These are phyloP conservation scores for Hevea brasiliensis DNA, from an alignment of 345 rosid species.

Conservation along the genomic window DNA sequence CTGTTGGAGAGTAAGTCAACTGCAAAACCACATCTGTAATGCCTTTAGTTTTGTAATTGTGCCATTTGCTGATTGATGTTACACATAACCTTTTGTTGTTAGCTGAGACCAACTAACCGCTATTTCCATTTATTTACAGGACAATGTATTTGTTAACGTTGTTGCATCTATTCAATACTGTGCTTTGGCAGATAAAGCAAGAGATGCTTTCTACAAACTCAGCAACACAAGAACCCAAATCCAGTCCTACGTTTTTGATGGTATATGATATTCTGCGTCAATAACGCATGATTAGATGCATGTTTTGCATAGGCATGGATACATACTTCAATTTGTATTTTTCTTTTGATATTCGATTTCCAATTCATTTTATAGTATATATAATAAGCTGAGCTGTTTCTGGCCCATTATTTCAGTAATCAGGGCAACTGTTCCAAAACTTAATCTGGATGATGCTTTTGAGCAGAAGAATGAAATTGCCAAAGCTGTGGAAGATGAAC, in stretches of 20 bases:
- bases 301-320: neutral
- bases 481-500: conserved; percentile 22
- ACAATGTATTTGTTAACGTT: conserved; percentile 24
- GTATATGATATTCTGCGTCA: neutral
- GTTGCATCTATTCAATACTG: conserved; percentile 25
- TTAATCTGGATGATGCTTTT: conserved; percentile 19
- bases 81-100: neutral
- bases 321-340: too few species aligned
- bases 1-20: neutral
- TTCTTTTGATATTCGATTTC: neutral
- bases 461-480: conserved; percentile 20
- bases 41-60: neutral
- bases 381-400: neutral
- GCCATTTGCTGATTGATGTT: neutral
- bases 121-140: conserved; percentile 14
- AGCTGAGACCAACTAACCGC: neutral
- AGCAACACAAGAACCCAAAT: conserved; percentile 21
- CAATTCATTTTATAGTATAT: neutral
- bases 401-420: neutral
- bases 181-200: conserved; percentile 25
- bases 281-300: too few species aligned
- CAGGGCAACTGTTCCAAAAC: conserved; percentile 18
- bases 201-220: conserved; percentile 19
- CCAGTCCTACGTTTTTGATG: conserved; percentile 23
- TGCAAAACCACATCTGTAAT: neutral